Percentiles rank a stretch among this genome's conserved stretches.
phyloP scores from a whole-genome alignment of 495 filamentous ascomycete species.

The Melanomma pulvis-pyrius region DNA sequence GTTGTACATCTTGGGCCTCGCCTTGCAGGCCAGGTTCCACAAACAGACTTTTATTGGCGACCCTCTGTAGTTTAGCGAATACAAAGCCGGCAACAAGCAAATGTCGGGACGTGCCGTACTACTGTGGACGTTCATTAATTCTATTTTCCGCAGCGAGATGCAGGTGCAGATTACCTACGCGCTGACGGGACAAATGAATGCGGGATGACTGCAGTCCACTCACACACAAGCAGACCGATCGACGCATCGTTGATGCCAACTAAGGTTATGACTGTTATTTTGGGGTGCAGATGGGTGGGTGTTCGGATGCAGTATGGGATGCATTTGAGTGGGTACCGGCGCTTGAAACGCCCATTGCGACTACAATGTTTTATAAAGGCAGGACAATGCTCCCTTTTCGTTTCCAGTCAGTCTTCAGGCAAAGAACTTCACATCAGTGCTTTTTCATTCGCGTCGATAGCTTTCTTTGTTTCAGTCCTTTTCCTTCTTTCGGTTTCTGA shows the following conservation, averaged over 20 bases:
- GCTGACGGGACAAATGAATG: neutral
- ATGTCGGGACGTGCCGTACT: neutral
- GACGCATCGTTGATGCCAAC: neutral
- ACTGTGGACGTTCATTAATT: neutral
- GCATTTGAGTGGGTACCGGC: neutral
- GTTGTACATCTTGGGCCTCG: conserved; percentile 9
- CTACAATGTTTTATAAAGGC: conserved; percentile 30
- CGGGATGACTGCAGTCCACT: conserved; percentile 1
- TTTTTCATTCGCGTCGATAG: neutral
- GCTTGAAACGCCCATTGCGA: conserved; percentile 24
- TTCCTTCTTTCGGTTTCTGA: neutral
- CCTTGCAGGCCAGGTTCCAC: neutral
- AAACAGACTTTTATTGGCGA: conserved; percentile 13
- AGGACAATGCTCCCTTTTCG: neutral
- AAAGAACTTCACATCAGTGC: conserved; percentile 6
- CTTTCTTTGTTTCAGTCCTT: conserved; percentile 14
- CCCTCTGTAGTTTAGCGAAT: neutral
- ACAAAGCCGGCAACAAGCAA: neutral
- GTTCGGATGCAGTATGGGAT: neutral
- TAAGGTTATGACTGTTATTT: neutral
- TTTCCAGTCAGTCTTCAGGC: neutral
- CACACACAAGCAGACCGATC: neutral
- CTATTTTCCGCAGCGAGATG: neutral
- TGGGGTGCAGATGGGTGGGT: neutral
- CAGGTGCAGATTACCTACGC: conserved; percentile 15